Conservation (phyloP, 2,329 filamentous ascomycete genomes). For the Ophiocordyceps camponoti-leonardi region DNA sequence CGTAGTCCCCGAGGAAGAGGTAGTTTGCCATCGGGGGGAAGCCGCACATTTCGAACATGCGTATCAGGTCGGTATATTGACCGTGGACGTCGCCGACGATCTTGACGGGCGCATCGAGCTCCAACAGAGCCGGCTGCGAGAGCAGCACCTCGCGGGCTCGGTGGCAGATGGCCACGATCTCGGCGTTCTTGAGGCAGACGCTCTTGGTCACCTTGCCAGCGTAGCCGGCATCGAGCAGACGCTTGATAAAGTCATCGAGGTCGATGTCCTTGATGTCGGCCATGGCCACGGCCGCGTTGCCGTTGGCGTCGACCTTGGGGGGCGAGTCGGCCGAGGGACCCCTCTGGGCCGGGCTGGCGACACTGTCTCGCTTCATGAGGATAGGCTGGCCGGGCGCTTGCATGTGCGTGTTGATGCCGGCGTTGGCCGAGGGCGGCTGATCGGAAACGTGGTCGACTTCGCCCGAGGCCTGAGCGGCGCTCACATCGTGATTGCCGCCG, state of each 20-base stretch:
- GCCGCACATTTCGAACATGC: slow-evolving; percentile 97
- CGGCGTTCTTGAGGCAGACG: slow-evolving; percentile 91
- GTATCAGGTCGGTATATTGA: slow-evolving; percentile 88
- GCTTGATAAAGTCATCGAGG: slow-evolving; percentile 91
- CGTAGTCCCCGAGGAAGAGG: slow-evolving; percentile 88
- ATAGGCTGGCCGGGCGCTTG: slow-evolving; percentile 78
- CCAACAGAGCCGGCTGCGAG: slow-evolving; percentile 78
- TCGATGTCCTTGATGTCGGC: slow-evolving; percentile 84
- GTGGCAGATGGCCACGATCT: slow-evolving; percentile 86
- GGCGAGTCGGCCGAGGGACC: slow-evolving; percentile 23
- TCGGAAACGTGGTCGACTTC: slow-evolving; percentile 94
- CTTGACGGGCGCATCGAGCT: slow-evolving; percentile 89
- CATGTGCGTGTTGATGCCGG: slow-evolving; percentile 36
- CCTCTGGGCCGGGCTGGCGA: slow-evolving; percentile 45
- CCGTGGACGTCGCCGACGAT: slow-evolving; percentile 95
- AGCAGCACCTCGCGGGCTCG: slow-evolving; percentile 79
- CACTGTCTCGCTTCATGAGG: slow-evolving; percentile 61
- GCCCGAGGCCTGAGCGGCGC: slow-evolving; percentile 65
- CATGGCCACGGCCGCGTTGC: slow-evolving; percentile 49
- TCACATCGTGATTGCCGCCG: slow-evolving; percentile 59
- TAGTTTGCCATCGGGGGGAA: slow-evolving; percentile 88
- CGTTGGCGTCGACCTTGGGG: slow-evolving; percentile 22
- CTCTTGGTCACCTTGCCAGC: slow-evolving; percentile 95
- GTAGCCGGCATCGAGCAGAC: slow-evolving; percentile 85
- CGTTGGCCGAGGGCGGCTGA: slow-evolving; percentile 55